Base-by-base conservation (phyloP, 345 rosid species). In the Geranium brycei region DNA sequence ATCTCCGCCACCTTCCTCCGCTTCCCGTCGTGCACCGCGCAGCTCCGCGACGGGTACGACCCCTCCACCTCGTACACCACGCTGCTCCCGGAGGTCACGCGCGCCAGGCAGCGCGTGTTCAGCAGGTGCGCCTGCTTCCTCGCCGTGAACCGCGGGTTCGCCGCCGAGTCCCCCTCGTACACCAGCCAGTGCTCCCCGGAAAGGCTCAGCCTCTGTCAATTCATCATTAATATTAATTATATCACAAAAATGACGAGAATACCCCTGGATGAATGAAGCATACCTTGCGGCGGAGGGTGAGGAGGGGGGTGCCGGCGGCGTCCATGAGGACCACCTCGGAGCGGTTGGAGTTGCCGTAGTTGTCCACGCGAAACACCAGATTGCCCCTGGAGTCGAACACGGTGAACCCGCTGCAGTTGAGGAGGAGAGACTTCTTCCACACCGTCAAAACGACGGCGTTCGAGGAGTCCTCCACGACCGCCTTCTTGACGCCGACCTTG, bases 231-330 rank as follows among this genome's bases (percentile, higher is more conserved):
- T n/a, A n/a, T n/a, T n/a, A n/a, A n/a, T n/a, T n/a, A n/a, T n/a
- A n/a, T n/a, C n/a, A n/a, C n/a, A n/a, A n/a, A n/a, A 23, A 23
- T 23, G 28, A 23, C 28, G 28, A 23, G 2, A 23, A 23, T 23
- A 23, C n/a, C n/a, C n/a, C n/a, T n/a, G n/a, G n/a, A n/a, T n/a
- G n/a, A n/a, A n/a, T n/a, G n/a, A n/a, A n/a, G n/a, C n/a, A 12
- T 69, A 91, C 97, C 97, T 86, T 93, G 69, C 96, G 97, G 55
- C 99, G 92, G 79, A 88, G 68, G 72, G 97, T 90, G 81, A 87
- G 91, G 67, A 93, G 97, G 31, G 99, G 89, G 51, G 78, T 69
- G 69, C 97, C 99, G 1, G 81, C 69, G 71, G 91, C 91, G 58
- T 86, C 97, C 97, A 93, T 93, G 73, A 93, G 97, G 62, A 93